phyloP scores from a whole-genome alignment of 1,139 yeast species.

The Protomyces inouyei region DNA sequence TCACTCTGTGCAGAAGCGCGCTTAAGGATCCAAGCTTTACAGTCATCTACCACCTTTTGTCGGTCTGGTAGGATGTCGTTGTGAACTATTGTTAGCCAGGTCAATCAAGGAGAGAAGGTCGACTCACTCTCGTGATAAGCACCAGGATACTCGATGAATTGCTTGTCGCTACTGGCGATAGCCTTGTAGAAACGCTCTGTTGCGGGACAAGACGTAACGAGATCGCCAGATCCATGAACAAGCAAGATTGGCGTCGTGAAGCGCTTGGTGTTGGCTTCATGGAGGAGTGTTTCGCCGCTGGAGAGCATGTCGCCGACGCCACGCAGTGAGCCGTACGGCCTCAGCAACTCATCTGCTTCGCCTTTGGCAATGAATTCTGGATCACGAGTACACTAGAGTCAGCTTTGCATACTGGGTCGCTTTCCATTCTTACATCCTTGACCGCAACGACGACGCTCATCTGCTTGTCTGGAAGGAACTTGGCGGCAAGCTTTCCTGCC shows the following conservation, averaged over 20 bases:
- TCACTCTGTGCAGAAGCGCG: constrained; percentile 33
- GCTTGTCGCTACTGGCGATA: constrained; percentile 31
- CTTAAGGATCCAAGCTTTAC: background rate
- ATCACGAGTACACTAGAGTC: constrained; percentile 26
- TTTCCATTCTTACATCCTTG: background rate
- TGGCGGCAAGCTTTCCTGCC: constrained; percentile 47
- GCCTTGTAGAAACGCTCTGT: constrained; percentile 31
- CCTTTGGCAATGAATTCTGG: constrained; percentile 29
- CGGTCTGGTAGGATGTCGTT: background rate
- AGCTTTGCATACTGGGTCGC: background rate
- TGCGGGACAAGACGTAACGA: constrained; percentile 30
- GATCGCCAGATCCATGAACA: constrained; percentile 33
- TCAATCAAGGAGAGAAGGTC: background rate
- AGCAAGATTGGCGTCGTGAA: constrained; percentile 31
- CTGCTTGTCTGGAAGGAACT: constrained; percentile 21
- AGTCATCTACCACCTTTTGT: background rate
- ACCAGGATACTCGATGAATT: constrained; percentile 29
- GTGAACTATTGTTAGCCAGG: background rate
- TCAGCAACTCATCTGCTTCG: constrained; percentile 29
- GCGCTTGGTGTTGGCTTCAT: constrained; percentile 25
- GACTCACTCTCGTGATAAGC: constrained; percentile 33
- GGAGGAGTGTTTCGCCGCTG: constrained; percentile 11
- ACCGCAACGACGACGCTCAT: constrained; percentile 7
- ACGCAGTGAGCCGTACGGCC: constrained; percentile 25
- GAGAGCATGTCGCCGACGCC: constrained; percentile 21